Evolutionary conservation across 768 basidiomycete species (phyloP).

Genomic region (Suillus brevipes): DNA sequence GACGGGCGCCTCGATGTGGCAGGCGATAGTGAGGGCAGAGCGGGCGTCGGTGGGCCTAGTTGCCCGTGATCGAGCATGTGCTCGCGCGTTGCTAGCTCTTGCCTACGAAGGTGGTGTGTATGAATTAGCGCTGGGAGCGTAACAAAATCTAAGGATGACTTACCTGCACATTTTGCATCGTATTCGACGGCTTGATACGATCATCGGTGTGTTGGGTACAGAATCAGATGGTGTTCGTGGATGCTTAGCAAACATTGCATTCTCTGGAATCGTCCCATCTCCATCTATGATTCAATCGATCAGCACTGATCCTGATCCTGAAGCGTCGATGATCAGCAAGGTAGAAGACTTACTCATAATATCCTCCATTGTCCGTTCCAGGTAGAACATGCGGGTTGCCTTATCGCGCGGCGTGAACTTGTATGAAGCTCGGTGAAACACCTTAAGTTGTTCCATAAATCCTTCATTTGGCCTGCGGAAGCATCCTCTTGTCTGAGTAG

Average conservation of each 20-base stretch:
- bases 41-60: slow-evolving; percentile 66
- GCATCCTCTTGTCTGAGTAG: neutral
- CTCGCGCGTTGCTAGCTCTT: slow-evolving; percentile 85
- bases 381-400: slow-evolving; percentile 77
- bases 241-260: slow-evolving; percentile 75
- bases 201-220: slow-evolving; percentile 56
- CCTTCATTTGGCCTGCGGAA: slow-evolving; percentile 76
- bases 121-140: neutral
- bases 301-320: neutral
- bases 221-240: slow-evolving; percentile 68
- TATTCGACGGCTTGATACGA: slow-evolving; percentile 60
- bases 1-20: slow-evolving; percentile 47
- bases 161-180: slow-evolving; percentile 92
- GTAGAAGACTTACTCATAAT: slow-evolving; percentile 66
- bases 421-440: slow-evolving; percentile 74
- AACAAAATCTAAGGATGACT: slow-evolving; percentile 16
- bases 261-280: slow-evolving; percentile 62
- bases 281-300: slow-evolving; percentile 52
- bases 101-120: slow-evolving; percentile 39
- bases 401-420: slow-evolving; percentile 68
- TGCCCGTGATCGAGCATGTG: slow-evolving; percentile 93
- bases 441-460: slow-evolving; percentile 76
- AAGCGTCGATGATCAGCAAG: neutral
- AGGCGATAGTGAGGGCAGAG: slow-evolving; percentile 43
- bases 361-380: slow-evolving; percentile 71